Evolutionary conservation across 768 basidiomycete species (phyloP).

Genomic region (Kockovaella imperatae): DNA sequence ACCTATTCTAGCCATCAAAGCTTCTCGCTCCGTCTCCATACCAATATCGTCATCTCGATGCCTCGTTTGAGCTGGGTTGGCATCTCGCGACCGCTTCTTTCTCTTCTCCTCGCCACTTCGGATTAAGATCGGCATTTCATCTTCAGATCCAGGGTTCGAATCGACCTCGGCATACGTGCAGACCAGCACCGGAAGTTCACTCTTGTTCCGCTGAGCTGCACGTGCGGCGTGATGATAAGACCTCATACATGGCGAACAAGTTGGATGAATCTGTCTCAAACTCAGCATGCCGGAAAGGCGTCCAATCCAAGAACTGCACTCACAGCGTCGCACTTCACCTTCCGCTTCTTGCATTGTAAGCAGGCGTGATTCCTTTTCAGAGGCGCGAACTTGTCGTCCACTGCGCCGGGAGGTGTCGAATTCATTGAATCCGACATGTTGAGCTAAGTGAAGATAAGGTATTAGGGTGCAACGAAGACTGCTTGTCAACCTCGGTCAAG

Average conservation of each 20-base stretch:
- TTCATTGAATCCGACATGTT: too few relatives aligned
- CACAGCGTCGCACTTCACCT: conserved; percentile 43
- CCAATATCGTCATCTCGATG: conserved; percentile 2
- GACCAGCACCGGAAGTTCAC: conserved; percentile 12
- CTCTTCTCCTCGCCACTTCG: conserved; percentile 1
- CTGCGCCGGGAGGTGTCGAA: too few relatives aligned
- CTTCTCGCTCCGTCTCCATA: conserved; percentile 19
- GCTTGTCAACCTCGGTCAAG: too few relatives aligned
- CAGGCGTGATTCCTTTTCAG: conserved; percentile 42
- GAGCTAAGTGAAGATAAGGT: too few relatives aligned
- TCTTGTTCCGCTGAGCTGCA: conserved; percentile 24
- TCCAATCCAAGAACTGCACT: conserved; percentile 7
- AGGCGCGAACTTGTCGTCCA: conserved; percentile 17
- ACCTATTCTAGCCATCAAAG: conserved; percentile 26
- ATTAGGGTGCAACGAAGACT: too few relatives aligned
- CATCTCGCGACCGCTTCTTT: conserved; percentile 4
- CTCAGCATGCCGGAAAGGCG: background rate
- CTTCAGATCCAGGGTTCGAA: background rate
- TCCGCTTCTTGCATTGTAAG: conserved; percentile 40
- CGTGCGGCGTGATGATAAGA: conserved; percentile 38
- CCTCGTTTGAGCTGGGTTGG: background rate
- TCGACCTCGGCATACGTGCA: conserved; percentile 35
- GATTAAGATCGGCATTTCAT: background rate
- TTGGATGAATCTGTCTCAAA: conserved; percentile 12
- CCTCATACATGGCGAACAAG: conserved; percentile 29